Base-by-base conservation (phyloP, 768 basidiomycete species). In the Kwoniella sp. region DNA sequence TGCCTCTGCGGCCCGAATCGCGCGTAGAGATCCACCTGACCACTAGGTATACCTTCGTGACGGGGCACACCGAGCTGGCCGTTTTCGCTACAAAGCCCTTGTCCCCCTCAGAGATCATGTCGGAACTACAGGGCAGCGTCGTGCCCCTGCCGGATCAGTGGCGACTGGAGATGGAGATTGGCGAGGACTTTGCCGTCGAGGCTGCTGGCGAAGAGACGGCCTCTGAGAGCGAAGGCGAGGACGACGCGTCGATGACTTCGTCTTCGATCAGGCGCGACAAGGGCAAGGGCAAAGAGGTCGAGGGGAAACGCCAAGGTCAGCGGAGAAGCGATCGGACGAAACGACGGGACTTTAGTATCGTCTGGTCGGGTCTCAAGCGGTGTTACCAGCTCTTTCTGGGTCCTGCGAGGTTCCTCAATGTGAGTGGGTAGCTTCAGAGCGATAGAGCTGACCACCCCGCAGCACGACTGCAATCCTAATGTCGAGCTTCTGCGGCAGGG, bases 381-480 rank as follows among this genome's bases (percentile, higher is more conserved):
- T 57, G 60, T 48, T 60, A 57, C 53, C 69, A 70, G 56, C 56
- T 74, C 23, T 74, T 70, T 60, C 58, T 74, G 7, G 73, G 73
- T 23, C 70, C 73, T 5, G 73, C 70, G 0, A 52, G 70, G 34
- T 74, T 74, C 41, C 47, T 74, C 26, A 74, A 74, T 49, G 70
- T 71, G 46, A 46, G 67, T 71, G 11, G 14, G 9, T 12, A 19
- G 26, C 10, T 10, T 28, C 3, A 15, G 32, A 20, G 4, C 3
- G 27, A 15, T 12, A 32, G 53, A 19, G 8, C 27, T 38, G 34
- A 31, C 27, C 5, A 10, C 23, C 22, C 12, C 39, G 12, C 28
- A 71, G 70, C 73, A 74, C 36, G 73, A 74, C 44, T 74, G 73
- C 46, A 52, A 54, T 10, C 73, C 73, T 10, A 72, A 72, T 47